Base-by-base conservation (phyloP, 1,284 basidiomycete genomes). In the Chalciporus sp. region DNA sequence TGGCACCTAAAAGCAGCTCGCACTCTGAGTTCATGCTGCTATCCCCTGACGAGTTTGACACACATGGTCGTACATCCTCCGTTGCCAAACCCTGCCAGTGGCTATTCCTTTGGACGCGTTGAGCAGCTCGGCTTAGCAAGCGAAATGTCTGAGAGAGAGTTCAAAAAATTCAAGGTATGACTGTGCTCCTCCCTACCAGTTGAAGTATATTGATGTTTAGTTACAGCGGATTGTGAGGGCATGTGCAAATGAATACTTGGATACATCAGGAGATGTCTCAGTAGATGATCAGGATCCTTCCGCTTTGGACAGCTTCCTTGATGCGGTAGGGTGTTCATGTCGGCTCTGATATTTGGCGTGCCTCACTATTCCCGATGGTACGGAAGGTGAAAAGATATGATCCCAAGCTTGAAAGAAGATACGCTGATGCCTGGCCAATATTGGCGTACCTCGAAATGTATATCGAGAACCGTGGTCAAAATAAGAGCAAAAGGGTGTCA, bases 381-480 rank as follows among this genome's bases (percentile, higher is more conserved):
- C 26, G 19, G 7, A 49, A 67, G 63, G 39, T 64, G 1, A 59
- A 61, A 42, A 49, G 26, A 16, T 29, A n/a, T 7, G 23, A 67
- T 7, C 46, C 52, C 11, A 47, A 33, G 7, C 35, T 64, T 28
- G 23, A 54, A 10, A 47, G 33, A 42, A 59, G 20, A 28, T 66
- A 66, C 16, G 49, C 56, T 0, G 43, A 62, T n/a, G 43, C 42
- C 0, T 65, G 64, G 63, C 55, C 53, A 2, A 51, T 67, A 2
- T 16, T 67, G 9, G 49, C 52, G 11, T 69, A 69, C 44, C 40
- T 63, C 1, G 61, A 57, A 14, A 19, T 56, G 9, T 61, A 68
- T 29, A 17, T 37, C 8, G 7, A 7, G n/a, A 2, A 10, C 17
- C 35, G 35, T 6, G 7, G 35, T 14, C 29, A 8, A 37, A 17